A percentile compares a stretch with the other conserved stretches of the same genome.
phyloP scores from a whole-genome alignment of 192 early-diverging fungal genomes.

The Linnemannia zychae region DNA sequence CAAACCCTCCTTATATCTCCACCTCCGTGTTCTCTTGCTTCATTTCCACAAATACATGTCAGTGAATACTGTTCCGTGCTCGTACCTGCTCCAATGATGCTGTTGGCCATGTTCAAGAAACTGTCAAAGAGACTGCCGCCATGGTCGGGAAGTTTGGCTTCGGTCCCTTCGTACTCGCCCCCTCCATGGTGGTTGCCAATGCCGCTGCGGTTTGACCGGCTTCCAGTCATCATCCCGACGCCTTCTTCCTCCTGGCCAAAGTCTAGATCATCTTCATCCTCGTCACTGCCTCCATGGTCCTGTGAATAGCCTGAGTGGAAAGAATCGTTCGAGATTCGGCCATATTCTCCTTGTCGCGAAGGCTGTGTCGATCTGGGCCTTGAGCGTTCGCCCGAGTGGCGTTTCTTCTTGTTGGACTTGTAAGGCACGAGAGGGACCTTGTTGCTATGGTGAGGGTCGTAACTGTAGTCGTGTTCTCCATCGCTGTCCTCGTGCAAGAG shows the following conservation, averaged over 20 bases:
- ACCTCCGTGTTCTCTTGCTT: constrained; percentile 7
- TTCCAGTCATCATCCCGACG: constrained; percentile 54
- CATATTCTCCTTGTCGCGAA: constrained; percentile 34
- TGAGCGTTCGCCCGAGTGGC: background rate
- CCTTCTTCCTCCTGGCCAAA: constrained; percentile 48
- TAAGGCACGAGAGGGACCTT: constrained; percentile 44
- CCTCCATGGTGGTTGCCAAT: constrained; percentile 42
- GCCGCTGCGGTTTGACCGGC: constrained; percentile 48
- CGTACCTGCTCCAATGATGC: constrained; percentile 92
- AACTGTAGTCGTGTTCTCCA: constrained; percentile 27
- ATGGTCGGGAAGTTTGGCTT: constrained; percentile 61
- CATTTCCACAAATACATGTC: background rate
- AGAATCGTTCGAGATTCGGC: constrained; percentile 53
- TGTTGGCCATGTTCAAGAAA: constrained; percentile 91
- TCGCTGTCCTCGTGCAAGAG: constrained; percentile 23
- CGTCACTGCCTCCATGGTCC: constrained; percentile 11
- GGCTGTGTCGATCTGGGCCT: constrained; percentile 24
- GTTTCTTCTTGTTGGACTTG: constrained; percentile 9
- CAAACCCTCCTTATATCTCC: background rate
- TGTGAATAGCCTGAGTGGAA: constrained; percentile 26
- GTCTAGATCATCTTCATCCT: constrained; percentile 31
- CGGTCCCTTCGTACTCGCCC: background rate
- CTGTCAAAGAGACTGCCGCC: constrained; percentile 70
- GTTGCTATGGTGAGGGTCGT: constrained; percentile 13
- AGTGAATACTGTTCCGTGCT: background rate